Evolutionary conservation across 1,139 yeast species (phyloP), one percentile per base, ranked within the genome.

Genomic region (Scheffersomyces titani): DNA sequence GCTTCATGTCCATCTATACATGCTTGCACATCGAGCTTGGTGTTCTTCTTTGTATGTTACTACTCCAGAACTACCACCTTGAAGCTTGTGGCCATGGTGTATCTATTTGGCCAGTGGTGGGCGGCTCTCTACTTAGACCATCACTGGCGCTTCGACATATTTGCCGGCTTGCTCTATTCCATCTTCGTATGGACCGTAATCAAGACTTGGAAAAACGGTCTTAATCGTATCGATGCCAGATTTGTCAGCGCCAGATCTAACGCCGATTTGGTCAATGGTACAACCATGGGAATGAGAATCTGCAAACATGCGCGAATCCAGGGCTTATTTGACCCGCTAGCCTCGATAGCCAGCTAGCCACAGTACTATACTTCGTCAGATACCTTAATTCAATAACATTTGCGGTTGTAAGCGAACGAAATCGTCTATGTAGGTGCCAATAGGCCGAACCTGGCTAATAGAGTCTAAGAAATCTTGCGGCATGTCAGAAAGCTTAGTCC

Each of bases 21-120:
- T 52, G 58, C 63, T 13, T 55, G 66, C 7, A 62, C 58, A 55
- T 60, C 66, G 3, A 55, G 61, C 6, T 55, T 61, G 53, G 53
- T 57, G 1, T 63, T 65, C 49, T 59, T 63, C 24, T 65, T 63
- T 47, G 60, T 61, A 18, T 54, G 61, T 36, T 60, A 62, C 48
- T 65, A 65, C 47, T 59, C 63, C 16, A 49, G 59, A 16, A 60
- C 58, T 57, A 51, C 45, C 6, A 20, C 53, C 9, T 30, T 61
- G 52, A 63, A 62, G 51, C 11, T 62, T 3, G 19, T 56, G 19
- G 55, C 62, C 2, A 48, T 62, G 19, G 48, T 52, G 19, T 59
- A 61, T 49, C 54, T 62, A 5, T 49, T 58, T 9, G 59, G 59
- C n/a, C 66, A 64, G 51, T 65, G 67, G 66, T 64, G 66, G 68